Percentiles rank a stretch among this genome's conserved stretches.
Conservation (phyloP, 352 stramenopile genomes). For the Peronospora farinosa region DNA sequence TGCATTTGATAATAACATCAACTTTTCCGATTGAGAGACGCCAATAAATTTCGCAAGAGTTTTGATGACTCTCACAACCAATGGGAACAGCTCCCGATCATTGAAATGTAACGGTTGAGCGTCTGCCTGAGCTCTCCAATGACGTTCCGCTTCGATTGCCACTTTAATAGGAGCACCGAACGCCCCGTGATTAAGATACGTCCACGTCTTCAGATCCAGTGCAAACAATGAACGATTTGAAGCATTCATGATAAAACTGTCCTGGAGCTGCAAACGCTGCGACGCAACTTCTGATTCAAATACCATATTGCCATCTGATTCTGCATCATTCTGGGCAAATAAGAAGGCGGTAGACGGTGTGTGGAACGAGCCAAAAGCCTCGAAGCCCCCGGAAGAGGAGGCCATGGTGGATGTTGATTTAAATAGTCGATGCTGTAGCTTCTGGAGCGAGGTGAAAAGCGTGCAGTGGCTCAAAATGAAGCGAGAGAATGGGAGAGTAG, state of each 20-base stretch:
- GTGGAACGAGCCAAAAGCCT: constrained; percentile 78
- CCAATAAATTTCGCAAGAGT: constrained; percentile 66
- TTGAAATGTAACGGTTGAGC: constrained; percentile 88
- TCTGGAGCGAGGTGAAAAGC: constrained; percentile 2
- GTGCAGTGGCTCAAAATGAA: background rate
- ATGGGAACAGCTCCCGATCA: constrained; percentile 88
- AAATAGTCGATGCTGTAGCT: constrained; percentile 5
- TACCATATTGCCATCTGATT: constrained; percentile 7
- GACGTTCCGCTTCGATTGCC: constrained; percentile 52
- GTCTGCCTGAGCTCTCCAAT: constrained; percentile 82
- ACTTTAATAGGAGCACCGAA: constrained; percentile 81
- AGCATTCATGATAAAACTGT: constrained; percentile 19
- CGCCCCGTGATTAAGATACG: constrained; percentile 92
- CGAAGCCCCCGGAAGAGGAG: constrained; percentile 32
- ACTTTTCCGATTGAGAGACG: constrained; percentile 38
- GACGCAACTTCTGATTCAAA: constrained; percentile 17
- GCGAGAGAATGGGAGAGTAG: background rate
- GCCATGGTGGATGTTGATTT: constrained; percentile 8
- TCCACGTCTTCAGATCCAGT: constrained; percentile 64
- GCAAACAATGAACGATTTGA: constrained; percentile 40
- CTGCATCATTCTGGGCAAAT: constrained; percentile 29
- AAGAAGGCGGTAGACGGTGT: constrained; percentile 46
- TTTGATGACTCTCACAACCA: constrained; percentile 77
- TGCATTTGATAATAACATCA: constrained; percentile 86
- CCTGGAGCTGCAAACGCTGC: constrained; percentile 14